Percentiles rank a stretch among this genome's conserved stretches.
These are phyloP conservation scores for Trametopsis cervina DNA, from an alignment of 768 basidiomycete genomes.

Conservation along the genomic window DNA sequence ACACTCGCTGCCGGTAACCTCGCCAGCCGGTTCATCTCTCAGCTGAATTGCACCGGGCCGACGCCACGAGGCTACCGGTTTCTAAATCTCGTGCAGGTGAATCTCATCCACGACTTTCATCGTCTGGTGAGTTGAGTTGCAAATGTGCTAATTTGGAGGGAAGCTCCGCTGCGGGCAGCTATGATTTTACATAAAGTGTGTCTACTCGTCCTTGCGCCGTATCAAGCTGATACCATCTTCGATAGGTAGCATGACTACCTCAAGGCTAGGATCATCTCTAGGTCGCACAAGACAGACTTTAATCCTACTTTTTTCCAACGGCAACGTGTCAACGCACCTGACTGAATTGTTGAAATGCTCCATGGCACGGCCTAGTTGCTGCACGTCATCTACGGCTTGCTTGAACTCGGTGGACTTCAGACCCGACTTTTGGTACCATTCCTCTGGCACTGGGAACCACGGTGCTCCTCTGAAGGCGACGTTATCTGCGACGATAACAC, in stretches of 20 bases:
- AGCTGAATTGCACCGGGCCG: no score
- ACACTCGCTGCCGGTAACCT: no score
- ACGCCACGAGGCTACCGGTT: no score
- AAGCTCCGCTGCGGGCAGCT: no score
- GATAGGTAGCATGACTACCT: slow-evolving; percentile 12
- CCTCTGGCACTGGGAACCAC: slow-evolving; percentile 12
- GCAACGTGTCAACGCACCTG: not conserved
- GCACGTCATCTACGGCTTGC: slow-evolving; percentile 1
- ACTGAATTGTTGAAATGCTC: slow-evolving; percentile 1
- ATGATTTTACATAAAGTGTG: no score
- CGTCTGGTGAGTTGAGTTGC: no score
- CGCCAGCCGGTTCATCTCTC: no score
- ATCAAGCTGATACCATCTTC: slow-evolving; percentile 12
- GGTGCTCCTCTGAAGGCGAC: slow-evolving; percentile 10
- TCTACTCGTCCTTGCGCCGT: slow-evolving; percentile 6
- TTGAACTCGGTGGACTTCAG: slow-evolving; percentile 1
- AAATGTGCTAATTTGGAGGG: no score
- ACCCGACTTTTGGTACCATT: not conserved
- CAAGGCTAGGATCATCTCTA: slow-evolving; percentile 7
- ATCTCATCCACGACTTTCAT: no score
- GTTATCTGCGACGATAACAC: slow-evolving; percentile 12
- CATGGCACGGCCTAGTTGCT: no score
- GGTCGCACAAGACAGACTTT: not conserved
- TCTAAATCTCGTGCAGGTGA: no score
- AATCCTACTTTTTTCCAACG: not conserved